Evolutionary conservation across 1,284 basidiomycete genomes (phyloP).

Genomic region (Ustilago curta): DNA sequence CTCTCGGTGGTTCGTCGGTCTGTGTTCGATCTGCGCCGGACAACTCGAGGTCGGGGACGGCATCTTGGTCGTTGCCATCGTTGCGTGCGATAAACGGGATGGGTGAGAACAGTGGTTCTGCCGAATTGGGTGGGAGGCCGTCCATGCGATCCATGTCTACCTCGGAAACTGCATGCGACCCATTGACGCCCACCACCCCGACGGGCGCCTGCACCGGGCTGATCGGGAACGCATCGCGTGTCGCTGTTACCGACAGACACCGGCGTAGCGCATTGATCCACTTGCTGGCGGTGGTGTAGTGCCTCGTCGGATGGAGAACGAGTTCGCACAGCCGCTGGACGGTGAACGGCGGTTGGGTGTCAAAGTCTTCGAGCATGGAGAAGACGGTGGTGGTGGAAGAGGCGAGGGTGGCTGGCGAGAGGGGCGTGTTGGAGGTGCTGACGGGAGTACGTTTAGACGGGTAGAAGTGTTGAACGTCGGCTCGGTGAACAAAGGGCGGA

Average conservation of each 20-base stretch:
- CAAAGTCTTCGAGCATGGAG: slow-evolving; percentile 53
- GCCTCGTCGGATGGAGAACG: slow-evolving; percentile 23
- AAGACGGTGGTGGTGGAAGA: slow-evolving; percentile 7
- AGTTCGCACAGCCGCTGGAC: slow-evolving; percentile 56
- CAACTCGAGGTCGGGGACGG: slow-evolving; percentile 37
- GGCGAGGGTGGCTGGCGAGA: slow-evolving; percentile 5
- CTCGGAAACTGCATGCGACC: slow-evolving; percentile 12
- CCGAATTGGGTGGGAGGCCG: slow-evolving; percentile 16
- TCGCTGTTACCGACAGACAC: slow-evolving; percentile 50
- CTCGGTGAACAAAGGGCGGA: slow-evolving; percentile 16
- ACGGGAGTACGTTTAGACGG: slow-evolving; percentile 22
- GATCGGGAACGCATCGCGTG: slow-evolving; percentile 48
- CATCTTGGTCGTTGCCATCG: background rate
- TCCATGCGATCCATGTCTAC: slow-evolving; percentile 41
- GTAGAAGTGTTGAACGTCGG: slow-evolving; percentile 37
- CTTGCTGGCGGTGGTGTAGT: slow-evolving; percentile 33
- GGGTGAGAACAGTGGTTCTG: slow-evolving; percentile 44
- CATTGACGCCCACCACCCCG: slow-evolving; percentile 9
- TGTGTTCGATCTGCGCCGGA: slow-evolving; percentile 36
- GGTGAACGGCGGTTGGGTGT: slow-evolving; percentile 57
- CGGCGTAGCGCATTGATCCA: slow-evolving; percentile 44
- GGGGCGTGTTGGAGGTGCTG: background rate
- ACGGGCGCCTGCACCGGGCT: slow-evolving; percentile 26
- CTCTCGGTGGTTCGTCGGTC: slow-evolving; percentile 2
- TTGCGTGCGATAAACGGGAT: slow-evolving; percentile 33